Base-by-base conservation (phyloP, 176 grass and related monocot genomes). In the Musa schizocarpa region DNA sequence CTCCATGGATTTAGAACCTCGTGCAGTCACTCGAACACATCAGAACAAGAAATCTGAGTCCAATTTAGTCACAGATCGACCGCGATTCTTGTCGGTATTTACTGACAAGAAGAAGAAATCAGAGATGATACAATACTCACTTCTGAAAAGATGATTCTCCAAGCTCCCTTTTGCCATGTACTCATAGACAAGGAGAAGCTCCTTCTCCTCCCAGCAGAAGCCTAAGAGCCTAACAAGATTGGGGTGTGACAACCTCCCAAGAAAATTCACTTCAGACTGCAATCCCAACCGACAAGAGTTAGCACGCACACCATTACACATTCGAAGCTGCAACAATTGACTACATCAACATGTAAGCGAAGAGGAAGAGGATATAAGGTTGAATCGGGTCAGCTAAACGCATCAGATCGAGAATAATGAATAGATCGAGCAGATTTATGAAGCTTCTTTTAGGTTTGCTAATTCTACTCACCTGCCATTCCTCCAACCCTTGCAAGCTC, bases 101-200 rank as follows among this genome's bases (percentile, higher is more conserved):
- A 43, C 4, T 6, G 34, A 43, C 4, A 5, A 6, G 34, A 43
- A 6, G 34, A 43, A 43, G 34, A 6, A 43, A 43, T 6, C 34
- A 43, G 0, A 6, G 34, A 43, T 58, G 69, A 2, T 21, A 2
- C 10, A 13, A 7, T 16, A 61, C 90, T 85, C 74, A 97, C 94
- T 81, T 26, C 84, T 71, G 81, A 99, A 99, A 1, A 94, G 88
- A 62, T 94, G 96, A 79, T 94, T 86, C 74, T 99, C 96, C 48
- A 99, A 87, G 82, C 88, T 94, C 34, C 91, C 91, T 67, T 79
- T 94, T n/a, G 78, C 13, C 96, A 99, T 86, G 84, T 84, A 99
- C 77, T 99, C 96, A 65, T 99, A 99, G 16, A 94, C 90, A 16
- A 99, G 86, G 25, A 99, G 88, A 13, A 99, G 88, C 76, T 99